Percentiles rank a stretch among this genome's conserved stretches.
Conservation (phyloP, 2,329 filamentous ascomycete species). For the Cladosporium halotolerans region DNA sequence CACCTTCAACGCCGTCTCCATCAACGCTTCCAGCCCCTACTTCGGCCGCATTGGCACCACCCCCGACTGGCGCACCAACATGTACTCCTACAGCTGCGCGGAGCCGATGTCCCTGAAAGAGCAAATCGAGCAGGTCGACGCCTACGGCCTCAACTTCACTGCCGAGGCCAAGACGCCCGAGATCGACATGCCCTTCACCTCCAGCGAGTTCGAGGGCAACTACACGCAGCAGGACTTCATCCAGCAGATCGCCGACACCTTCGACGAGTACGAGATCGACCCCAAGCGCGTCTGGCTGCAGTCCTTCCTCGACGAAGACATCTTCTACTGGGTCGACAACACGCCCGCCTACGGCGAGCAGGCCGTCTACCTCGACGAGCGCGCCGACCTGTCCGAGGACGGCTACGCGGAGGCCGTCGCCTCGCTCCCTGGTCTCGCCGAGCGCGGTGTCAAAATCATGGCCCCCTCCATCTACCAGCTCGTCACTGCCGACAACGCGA, state of each 20-base stretch:
- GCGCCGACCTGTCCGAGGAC: constrained; percentile 45
- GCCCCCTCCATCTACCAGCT: constrained; percentile 59
- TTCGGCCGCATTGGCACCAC: constrained; percentile 41
- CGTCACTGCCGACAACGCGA: constrained; percentile 41
- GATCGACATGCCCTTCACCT: constrained; percentile 55
- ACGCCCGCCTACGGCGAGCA: constrained; percentile 57
- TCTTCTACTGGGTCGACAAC: constrained; percentile 60
- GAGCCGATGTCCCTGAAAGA: constrained; percentile 56
- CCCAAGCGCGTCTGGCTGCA: constrained; percentile 55
- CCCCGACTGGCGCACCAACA: constrained; percentile 56
- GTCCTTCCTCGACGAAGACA: constrained; percentile 49
- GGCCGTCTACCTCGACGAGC: constrained; percentile 60
- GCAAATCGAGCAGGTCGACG: constrained; percentile 55
- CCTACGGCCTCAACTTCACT: constrained; percentile 50
- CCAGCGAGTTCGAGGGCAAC: constrained; percentile 43
- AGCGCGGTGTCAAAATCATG: constrained; percentile 56
- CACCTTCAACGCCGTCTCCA: constrained; percentile 53
- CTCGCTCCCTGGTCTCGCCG: constrained; percentile 50
- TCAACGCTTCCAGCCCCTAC: constrained; percentile 52
- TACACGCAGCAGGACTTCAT: constrained; percentile 62
- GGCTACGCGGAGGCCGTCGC: constrained; percentile 50
- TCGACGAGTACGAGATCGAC: constrained; percentile 48
- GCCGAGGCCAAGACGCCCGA: constrained; percentile 61
- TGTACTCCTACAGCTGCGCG: constrained; percentile 57
- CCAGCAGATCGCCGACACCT: constrained; percentile 59